Base-by-base conservation (phyloP, 2,329 filamentous ascomycete species). In the Penicillium sp. region DNA sequence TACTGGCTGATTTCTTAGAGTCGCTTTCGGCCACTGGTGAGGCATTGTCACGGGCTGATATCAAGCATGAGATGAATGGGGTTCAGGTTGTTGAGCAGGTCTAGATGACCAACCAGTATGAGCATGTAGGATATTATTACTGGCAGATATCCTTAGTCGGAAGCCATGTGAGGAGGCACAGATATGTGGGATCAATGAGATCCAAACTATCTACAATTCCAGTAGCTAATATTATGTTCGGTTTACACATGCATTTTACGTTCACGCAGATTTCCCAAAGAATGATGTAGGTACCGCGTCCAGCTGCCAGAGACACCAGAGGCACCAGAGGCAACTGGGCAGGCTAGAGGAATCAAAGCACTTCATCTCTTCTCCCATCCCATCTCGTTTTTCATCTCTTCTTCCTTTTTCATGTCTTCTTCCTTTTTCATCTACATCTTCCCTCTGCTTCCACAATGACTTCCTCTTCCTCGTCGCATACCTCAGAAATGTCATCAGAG, bases 1-100 rank as follows among this genome's bases (percentile, higher is more conserved):
- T 75, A 43, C 57, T 75, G 7, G 66, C 61, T 29, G 66, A 69
- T 42, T 68, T 73, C 49, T 54, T 70, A 34, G 64, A 63, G 49
- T 69, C 69, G 8, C 57, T 74, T 19, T 62, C 62, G 5, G 65
- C 65, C 2, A 70, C 69, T 9, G 64, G 64, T 4, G 64, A 70
- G 49, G 66, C 68, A 12, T 52, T 62, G 31, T 58, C 62, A 4
- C 51, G 54, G 24, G 49, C 53, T 2, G 45, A 24, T 7, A 13
- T 57, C 24, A 49, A 48, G 1, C 46, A 60, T 12, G 56, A 56
- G 19, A 46, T 35, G 3, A 52, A 53, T 12, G 54, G 59, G 28
- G 37, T 28, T 6, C 50, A 44, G 29, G 45, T 52, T 12, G 49
- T 53, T 32, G 59, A 59, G 44, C 50, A 49, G 6, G 47, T 45